phyloP scores from a whole-genome alignment of 352 stramenopile genomes.

The Phytophthora sp. region DNA sequence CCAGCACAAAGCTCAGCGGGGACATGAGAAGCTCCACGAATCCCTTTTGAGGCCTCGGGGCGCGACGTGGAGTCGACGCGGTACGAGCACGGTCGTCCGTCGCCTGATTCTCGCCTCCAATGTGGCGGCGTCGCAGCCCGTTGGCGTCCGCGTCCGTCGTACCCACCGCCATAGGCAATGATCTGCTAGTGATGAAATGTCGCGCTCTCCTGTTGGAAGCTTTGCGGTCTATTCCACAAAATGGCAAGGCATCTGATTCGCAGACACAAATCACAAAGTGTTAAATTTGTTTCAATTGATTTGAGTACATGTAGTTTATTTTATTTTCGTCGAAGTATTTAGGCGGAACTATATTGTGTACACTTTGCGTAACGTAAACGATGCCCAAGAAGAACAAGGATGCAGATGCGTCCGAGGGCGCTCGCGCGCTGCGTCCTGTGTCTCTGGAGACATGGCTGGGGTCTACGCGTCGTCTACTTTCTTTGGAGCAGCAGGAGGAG shows the following conservation, averaged over 20 bases:
- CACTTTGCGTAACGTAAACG: not conserved
- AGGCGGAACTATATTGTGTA: not conserved
- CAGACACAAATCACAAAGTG: not conserved
- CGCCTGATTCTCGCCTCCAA: conserved; percentile 21
- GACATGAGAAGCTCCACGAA: conserved; percentile 83
- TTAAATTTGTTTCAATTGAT: too few relatives aligned
- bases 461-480: conserved; percentile 52
- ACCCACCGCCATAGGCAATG: conserved; percentile 23
- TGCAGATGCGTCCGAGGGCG: not conserved
- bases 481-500: conserved; percentile 71
- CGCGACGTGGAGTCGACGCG: conserved; percentile 4
- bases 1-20: conserved; percentile 74
- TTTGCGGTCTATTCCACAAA: conserved; percentile 17
- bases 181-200: conserved; percentile 14
- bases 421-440: conserved; percentile 18
- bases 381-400: conserved; percentile 28
- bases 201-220: too few relatives aligned
- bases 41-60: conserved; percentile 46
- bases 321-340: too few relatives aligned
- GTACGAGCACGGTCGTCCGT: conserved; percentile 3
- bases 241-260: conserved; percentile 21
- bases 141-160: conserved; percentile 26
- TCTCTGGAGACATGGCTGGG: conserved; percentile 66
- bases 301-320: too few relatives aligned
- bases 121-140: conserved; percentile 46